Evolutionary conservation across 192 early-diverging fungal species (phyloP).

Genomic region (Radiomyces spectabilis): DNA sequence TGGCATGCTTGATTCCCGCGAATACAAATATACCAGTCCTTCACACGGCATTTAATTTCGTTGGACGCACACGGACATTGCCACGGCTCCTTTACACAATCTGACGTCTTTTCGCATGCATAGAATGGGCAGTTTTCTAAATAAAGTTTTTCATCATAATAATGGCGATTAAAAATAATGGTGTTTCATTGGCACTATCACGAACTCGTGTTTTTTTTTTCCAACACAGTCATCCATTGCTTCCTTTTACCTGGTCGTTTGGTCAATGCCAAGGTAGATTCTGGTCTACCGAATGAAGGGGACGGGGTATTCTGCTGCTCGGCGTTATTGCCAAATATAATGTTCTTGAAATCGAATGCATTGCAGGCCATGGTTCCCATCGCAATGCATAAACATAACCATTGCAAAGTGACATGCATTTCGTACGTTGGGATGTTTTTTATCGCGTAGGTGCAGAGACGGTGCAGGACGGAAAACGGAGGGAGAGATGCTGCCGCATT

Average conservation of each 20-base stretch:
- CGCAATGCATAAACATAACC: too few relatives aligned
- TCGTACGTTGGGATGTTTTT: too few relatives aligned
- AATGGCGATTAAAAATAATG: background rate
- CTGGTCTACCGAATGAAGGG: background rate
- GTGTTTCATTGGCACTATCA: too few relatives aligned
- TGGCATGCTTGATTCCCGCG: conserved; percentile 7
- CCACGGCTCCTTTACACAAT: conserved; percentile 3
- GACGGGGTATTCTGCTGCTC: background rate
- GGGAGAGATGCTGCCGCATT: too few relatives aligned
- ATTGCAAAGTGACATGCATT: too few relatives aligned
- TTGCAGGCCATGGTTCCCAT: too few relatives aligned
- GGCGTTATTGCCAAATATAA: background rate
- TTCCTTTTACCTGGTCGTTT: background rate
- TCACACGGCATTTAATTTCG: conserved; percentile 2
- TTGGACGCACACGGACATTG: conserved; percentile 2
- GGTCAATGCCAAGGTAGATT: background rate
- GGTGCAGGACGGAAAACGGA: too few relatives aligned
- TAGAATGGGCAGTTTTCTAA: background rate
- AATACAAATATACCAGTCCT: conserved; percentile 14
- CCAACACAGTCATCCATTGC: background rate
- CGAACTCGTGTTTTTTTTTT: background rate
- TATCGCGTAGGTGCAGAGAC: too few relatives aligned
- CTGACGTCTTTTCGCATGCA: background rate
- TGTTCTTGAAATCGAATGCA: conserved; percentile 5
- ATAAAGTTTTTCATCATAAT: background rate